Evolutionary conservation across 2,329 filamentous ascomycete genomes (phyloP).

Genomic region (Penicillium brevicompactum): DNA sequence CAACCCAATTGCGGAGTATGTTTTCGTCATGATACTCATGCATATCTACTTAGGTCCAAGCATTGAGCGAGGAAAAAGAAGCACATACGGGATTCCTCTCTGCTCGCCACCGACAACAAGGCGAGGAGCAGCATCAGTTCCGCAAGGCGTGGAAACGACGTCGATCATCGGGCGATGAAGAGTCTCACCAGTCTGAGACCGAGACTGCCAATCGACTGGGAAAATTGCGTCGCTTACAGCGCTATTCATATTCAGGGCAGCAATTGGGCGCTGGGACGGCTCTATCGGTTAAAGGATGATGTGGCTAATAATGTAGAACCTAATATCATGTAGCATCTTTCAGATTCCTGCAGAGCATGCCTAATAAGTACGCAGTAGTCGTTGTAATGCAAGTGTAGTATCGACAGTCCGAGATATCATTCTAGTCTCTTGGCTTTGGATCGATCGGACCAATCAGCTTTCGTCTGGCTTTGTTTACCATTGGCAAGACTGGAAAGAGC

Average conservation of each 20-base stretch:
- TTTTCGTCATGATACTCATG: neutral
- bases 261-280: conserved; percentile 6
- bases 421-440: neutral
- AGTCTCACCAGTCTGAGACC: neutral
- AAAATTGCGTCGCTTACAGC: conserved; percentile 18
- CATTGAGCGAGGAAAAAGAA: conserved; percentile 36
- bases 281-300: conserved; percentile 14
- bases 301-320: neutral
- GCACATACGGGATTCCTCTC: conserved; percentile 34
- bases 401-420: too few species aligned
- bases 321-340: neutral
- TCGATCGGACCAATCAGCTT: neutral
- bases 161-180: conserved; percentile 14
- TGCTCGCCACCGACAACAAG: conserved; percentile 34
- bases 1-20: neutral
- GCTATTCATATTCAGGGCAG: conserved; percentile 10
- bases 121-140: conserved; percentile 37
- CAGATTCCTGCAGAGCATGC: neutral
- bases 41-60: conserved; percentile 27
- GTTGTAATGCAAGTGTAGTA: too few species aligned
- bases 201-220: conserved; percentile 6
- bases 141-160: conserved; percentile 36
- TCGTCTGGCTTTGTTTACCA: neutral
- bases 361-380: neutral
- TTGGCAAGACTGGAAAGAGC: too few species aligned